Evolutionary conservation across 306 rosid species (phyloP), one percentile per base, ranked within the genome.

Genomic region (Castanopsis chinensis): DNA sequence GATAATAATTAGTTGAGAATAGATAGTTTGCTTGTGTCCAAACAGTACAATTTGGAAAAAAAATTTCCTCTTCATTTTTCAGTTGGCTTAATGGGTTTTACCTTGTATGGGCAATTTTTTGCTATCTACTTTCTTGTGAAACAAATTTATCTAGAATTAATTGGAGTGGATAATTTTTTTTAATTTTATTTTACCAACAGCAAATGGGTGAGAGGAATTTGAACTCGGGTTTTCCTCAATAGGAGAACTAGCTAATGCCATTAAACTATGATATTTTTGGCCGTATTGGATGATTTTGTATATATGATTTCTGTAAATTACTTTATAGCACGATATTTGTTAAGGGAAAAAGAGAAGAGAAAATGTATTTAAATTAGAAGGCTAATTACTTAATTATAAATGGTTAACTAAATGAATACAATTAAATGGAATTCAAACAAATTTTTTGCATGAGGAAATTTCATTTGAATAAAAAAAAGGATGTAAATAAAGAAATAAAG

Each of bases 11-110:
- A 5, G 2, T 15, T 65, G 8, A 35, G 43, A 69, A 68, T 33
- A 37, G 78, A 65, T 18, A 49, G 67, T n/a, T 72, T 10, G 74
- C 30, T 76, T 68, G 56, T 77, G 71, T 74, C 54, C 71, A 86
- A 76, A 63, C 85, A 28, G 9, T 54, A 75, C 77, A 30, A 73
- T 69, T 70, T 12, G 71, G 65, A 82, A 33, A 63, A 33, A 63
- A 33, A 63, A 77, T 76, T 84, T 18, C 17, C 14, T 25, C 6
- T 58, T 23, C 25, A 57, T 10, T 49, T 65, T 55, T 72, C 54
- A 33, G 65, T 73, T 56, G 49, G 43, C 57, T 20, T 72, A 53
- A 74, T 58, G 9, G n/a, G 43, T 63, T 74, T 37, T 54, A 30
- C 69, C 45, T 59, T 1, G 5, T 63, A 63, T 69, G 63, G 52